Percentiles rank a stretch among this genome's conserved stretches.
Conservation (phyloP, 768 basidiomycete genomes). For the Mycena polygramma region DNA sequence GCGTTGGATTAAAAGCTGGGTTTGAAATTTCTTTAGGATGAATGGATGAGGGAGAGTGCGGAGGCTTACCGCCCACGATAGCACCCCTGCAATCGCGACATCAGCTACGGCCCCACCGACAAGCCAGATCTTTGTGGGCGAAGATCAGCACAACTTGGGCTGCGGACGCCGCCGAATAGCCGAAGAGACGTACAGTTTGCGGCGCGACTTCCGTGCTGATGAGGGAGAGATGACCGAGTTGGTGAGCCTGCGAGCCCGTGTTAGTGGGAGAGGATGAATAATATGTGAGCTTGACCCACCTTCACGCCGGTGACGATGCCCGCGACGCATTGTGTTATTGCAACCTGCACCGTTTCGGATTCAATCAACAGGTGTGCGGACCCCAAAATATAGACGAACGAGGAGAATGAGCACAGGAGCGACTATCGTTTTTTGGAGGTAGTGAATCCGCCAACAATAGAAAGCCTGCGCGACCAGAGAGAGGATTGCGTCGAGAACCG, state of each 20-base stretch:
- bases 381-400: background rate
- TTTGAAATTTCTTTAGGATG: no score
- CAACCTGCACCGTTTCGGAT: constrained; percentile 13
- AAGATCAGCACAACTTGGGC: background rate
- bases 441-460: constrained; percentile 38
- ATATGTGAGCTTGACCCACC: background rate
- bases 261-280: background rate
- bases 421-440: constrained; percentile 19
- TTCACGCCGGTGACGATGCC: constrained; percentile 23
- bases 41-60: background rate
- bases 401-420: constrained; percentile 25
- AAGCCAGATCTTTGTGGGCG: constrained; percentile 28
- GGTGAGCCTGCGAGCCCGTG: constrained; percentile 18
- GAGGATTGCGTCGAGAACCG: constrained; percentile 37
- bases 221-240: constrained; percentile 24
- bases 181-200: constrained; percentile 20
- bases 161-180: background rate
- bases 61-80: constrained; percentile 27
- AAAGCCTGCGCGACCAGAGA: constrained; percentile 38
- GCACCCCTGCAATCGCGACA: constrained; percentile 26
- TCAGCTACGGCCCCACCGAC: constrained; percentile 32
- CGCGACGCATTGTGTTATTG: constrained; percentile 21
- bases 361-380: background rate
- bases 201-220: constrained; percentile 27
- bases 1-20: constrained; percentile 9